Conservation (phyloP, 768 basidiomycete genomes). For the Pulveroboletus sp. region DNA sequence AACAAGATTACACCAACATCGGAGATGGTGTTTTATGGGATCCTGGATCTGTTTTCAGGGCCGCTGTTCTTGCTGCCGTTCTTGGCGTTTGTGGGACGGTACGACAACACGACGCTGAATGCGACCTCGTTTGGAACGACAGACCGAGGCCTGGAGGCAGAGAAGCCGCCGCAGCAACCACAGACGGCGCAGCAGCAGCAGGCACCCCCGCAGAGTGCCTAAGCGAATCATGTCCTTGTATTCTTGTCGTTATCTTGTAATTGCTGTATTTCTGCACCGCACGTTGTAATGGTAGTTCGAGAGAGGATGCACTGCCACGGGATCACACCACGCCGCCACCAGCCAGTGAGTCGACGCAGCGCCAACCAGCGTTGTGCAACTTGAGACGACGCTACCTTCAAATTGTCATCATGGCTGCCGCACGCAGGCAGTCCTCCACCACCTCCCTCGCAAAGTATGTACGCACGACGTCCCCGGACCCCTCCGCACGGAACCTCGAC, state of each 20-base stretch:
- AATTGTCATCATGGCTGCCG: conserved; percentile 62
- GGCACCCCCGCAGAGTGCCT: too few relatives aligned
- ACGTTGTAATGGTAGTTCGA: too few relatives aligned
- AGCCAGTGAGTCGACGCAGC: conserved; percentile 2
- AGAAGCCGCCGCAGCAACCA: not conserved
- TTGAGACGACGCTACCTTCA: conserved; percentile 9
- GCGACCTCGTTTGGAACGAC: conserved; percentile 9
- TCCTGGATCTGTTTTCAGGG: conserved; percentile 39
- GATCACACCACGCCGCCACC: conserved; percentile 7
- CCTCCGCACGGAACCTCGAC: conserved; percentile 56
- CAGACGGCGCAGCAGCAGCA: too few relatives aligned
- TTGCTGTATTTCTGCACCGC: too few relatives aligned
- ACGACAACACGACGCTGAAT: not conserved
- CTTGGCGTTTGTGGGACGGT: conserved; percentile 14
- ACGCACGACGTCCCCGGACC: conserved; percentile 46
- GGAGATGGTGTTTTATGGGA: conserved; percentile 56
- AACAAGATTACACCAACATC: conserved; percentile 47
- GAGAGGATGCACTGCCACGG: not conserved
- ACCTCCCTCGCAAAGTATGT: conserved; percentile 75
- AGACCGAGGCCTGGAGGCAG: conserved; percentile 3
- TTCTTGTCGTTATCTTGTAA: too few relatives aligned
- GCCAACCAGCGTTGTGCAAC: too few relatives aligned
- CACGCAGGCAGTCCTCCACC: conserved; percentile 77
- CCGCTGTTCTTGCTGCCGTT: conserved; percentile 37
- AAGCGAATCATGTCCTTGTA: too few relatives aligned